Conservation (phyloP, 148 eudicot species). For the Persicaria tinctoria region DNA sequence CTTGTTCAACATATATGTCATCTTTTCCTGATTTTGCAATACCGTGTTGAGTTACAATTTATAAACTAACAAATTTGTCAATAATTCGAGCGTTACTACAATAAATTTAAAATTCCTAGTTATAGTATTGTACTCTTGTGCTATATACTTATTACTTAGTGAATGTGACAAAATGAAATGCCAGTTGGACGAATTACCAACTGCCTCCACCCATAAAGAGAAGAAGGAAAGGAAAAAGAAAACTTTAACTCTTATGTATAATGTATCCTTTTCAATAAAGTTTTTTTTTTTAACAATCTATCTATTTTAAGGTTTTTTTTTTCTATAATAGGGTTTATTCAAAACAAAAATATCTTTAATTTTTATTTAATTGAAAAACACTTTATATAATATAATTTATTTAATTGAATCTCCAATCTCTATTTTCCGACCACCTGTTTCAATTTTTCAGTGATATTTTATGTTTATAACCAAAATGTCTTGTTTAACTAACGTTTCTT, state of each 20-base stretch:
- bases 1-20: not conserved
- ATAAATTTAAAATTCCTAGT: not conserved
- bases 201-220: not conserved
- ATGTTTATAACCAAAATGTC: too few relatives aligned
- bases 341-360: too few relatives aligned
- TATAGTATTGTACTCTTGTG: not conserved
- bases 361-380: too few relatives aligned
- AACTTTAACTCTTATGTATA: not conserved
- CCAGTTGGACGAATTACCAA: slow-evolving; percentile 6
- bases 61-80: not conserved
- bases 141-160: not conserved
- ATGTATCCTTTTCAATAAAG: too few relatives aligned
- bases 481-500: too few relatives aligned
- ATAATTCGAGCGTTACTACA: not conserved
- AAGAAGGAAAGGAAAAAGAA: not conserved
- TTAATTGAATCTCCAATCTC: too few relatives aligned
- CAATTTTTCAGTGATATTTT: too few relatives aligned
- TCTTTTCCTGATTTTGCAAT: not conserved
- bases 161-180: not conserved
- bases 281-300: too few relatives aligned
- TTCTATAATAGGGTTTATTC: too few relatives aligned
- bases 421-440: too few relatives aligned
- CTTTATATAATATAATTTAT: too few relatives aligned
- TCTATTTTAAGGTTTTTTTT: too few relatives aligned
- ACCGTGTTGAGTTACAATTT: not conserved